Conservation (phyloP, 78 protist genomes). For the Dictyostelium purpureum region DNA sequence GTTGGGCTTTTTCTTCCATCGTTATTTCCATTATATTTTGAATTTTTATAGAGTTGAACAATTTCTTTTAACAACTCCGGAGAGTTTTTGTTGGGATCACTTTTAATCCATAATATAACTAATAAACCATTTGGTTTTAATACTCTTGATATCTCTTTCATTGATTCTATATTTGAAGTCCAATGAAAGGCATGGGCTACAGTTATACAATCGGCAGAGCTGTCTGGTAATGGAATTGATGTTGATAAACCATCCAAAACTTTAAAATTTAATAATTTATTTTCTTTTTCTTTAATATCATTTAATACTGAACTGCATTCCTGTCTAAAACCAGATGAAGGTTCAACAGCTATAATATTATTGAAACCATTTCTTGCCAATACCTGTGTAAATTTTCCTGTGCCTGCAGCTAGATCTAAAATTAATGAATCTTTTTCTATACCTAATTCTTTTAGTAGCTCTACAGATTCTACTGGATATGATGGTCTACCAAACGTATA, state of each 20-base stretch:
- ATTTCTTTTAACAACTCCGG: not conserved
- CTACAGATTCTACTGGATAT: not conserved
- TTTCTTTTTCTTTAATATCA: not conserved
- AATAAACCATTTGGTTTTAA: constrained; percentile 7
- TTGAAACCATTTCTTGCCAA: not conserved
- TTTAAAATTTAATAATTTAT: not conserved
- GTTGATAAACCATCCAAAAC: constrained; percentile 29
- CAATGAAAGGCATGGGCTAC: constrained; percentile 43
- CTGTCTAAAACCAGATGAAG: constrained; percentile 25
- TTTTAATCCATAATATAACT: not conserved
- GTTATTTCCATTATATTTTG: not conserved
- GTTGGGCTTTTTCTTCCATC: not conserved
- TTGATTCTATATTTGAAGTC: constrained; percentile 8
- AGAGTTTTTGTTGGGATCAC: not conserved
- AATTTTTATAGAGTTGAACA: not conserved
- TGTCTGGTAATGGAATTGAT: not conserved
- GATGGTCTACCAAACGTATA: constrained; percentile 26
- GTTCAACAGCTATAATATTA: constrained; percentile 11
- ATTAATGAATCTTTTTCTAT: not conserved
- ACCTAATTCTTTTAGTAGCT: not conserved
- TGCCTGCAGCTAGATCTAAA: constrained; percentile 38
- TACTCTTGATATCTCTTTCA: constrained; percentile 26
- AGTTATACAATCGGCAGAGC: not conserved
- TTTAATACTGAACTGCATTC: not conserved
- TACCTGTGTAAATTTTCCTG: constrained; percentile 42